These are phyloP conservation scores for Lithohypha guttulata DNA, from an alignment of 2,329 filamentous ascomycete genomes.

Conservation along the genomic window DNA sequence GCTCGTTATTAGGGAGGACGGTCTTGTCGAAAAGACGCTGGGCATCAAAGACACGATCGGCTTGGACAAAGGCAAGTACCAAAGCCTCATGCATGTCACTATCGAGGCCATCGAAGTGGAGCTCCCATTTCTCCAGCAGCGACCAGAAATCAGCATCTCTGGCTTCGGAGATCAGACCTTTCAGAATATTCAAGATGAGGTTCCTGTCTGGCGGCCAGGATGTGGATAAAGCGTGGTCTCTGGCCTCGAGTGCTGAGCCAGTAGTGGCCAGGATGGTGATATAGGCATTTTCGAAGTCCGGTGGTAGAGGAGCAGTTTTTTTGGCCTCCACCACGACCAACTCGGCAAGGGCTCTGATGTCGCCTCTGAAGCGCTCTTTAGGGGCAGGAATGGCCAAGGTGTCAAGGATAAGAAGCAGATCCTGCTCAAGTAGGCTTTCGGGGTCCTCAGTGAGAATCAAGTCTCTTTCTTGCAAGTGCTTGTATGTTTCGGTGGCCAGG, in stretches of 20 bases:
- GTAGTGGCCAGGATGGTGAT: slow-evolving; percentile 44
- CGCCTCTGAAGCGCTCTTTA: slow-evolving; percentile 17
- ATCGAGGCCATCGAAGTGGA: slow-evolving; percentile 27
- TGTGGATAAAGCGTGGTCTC: slow-evolving; percentile 26
- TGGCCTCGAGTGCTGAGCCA: slow-evolving; percentile 46
- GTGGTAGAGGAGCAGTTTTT: slow-evolving; percentile 27
- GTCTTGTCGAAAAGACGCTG: slow-evolving; percentile 57
- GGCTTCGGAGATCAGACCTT: slow-evolving; percentile 43
- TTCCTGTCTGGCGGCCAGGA: slow-evolving; percentile 16
- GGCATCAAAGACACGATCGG: slow-evolving; percentile 48
- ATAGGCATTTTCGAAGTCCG: slow-evolving; percentile 32
- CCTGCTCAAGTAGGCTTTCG: slow-evolving; percentile 27
- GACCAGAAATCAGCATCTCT: slow-evolving; percentile 29
- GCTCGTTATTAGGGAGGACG: slow-evolving; percentile 32
- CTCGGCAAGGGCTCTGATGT: slow-evolving; percentile 16
- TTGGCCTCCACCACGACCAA: slow-evolving; percentile 13
- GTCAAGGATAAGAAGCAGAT: slow-evolving; percentile 31
- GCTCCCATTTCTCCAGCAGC: slow-evolving; percentile 18
- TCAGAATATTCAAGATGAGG: slow-evolving; percentile 47
- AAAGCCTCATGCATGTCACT: slow-evolving; percentile 39
- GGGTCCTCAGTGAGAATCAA: slow-evolving; percentile 21
- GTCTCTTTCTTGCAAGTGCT: slow-evolving; percentile 42
- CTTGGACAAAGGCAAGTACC: slow-evolving; percentile 51
- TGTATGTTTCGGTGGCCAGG: slow-evolving; percentile 49
- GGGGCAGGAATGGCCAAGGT: slow-evolving; percentile 25